phyloP scores from a whole-genome alignment of 345 rosid genomes.

The Populus euphratica region DNA sequence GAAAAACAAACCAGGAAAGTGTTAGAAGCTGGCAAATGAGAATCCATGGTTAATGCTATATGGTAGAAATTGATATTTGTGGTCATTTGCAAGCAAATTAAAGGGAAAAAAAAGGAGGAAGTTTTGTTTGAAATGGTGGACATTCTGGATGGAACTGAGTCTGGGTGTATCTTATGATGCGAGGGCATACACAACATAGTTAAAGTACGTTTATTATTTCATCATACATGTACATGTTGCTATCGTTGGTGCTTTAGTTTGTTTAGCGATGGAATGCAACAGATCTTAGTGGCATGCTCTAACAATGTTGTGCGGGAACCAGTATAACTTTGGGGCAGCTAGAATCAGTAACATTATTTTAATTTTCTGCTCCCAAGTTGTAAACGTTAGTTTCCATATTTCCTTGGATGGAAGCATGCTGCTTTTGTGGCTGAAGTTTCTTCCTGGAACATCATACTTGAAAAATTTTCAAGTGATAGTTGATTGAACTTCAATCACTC shows the following conservation, averaged over 20 bases:
- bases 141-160: not conserved
- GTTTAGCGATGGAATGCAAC: not conserved
- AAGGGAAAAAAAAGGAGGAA: not conserved
- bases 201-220: not conserved
- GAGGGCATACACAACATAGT: not conserved
- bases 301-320: not conserved
- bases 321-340: not conserved
- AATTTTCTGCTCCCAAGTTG: not conserved
- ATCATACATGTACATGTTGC: not conserved
- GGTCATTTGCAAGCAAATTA: slow-evolving; percentile 5
- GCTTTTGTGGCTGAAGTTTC: not conserved
- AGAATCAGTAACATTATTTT: not conserved
- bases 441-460: not conserved
- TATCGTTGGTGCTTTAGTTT: not conserved
- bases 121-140: not conserved
- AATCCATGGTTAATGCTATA: not conserved
- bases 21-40: not conserved
- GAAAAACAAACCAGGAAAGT: not conserved
- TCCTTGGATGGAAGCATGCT: not conserved
- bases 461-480: not conserved
- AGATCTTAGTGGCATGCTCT: not conserved
- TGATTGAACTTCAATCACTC: not conserved
- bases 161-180: not conserved
- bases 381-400: not conserved
- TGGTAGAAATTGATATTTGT: not conserved